These are phyloP conservation scores for Boletus eberwhitei DNA, from an alignment of 768 basidiomycete species.

Conservation along the genomic window DNA sequence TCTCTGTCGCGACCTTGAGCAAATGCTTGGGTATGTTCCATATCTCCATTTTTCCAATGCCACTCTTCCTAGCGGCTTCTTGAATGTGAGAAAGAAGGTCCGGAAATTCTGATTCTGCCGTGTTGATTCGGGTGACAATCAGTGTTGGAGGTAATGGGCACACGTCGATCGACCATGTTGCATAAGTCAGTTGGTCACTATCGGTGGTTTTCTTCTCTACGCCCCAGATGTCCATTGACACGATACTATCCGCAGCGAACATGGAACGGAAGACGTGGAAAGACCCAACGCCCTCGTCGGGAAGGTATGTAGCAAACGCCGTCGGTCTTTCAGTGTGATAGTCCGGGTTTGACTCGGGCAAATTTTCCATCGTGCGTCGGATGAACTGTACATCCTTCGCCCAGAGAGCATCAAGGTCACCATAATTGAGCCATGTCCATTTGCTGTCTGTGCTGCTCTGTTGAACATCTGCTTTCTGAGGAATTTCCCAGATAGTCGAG, in stretches of 20 bases:
- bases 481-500: slow-evolving; percentile 42
- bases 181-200: slow-evolving; percentile 25
- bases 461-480: neutral
- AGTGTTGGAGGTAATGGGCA: slow-evolving; percentile 33
- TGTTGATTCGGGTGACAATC: slow-evolving; percentile 43
- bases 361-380: slow-evolving; percentile 27
- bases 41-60: slow-evolving; percentile 40
- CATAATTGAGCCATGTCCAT: slow-evolving; percentile 33
- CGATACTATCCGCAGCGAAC: slow-evolving; percentile 6
- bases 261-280: slow-evolving; percentile 38
- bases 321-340: slow-evolving; percentile 9
- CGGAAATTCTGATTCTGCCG: slow-evolving; percentile 30
- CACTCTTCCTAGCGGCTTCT: slow-evolving; percentile 33
- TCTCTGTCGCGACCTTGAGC: slow-evolving; percentile 18
- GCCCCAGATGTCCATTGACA: slow-evolving; percentile 20
- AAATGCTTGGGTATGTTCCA: slow-evolving; percentile 45
- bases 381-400: slow-evolving; percentile 39
- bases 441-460: slow-evolving; percentile 1
- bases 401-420: slow-evolving; percentile 38
- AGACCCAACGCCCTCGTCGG: slow-evolving; percentile 46
- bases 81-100: slow-evolving; percentile 35
- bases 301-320: slow-evolving; percentile 39
- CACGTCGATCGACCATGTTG: slow-evolving; percentile 46
- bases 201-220: slow-evolving; percentile 11
- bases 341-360: slow-evolving; percentile 4